Base-by-base conservation (phyloP, 345 rosid genomes). In the Erysimum cheiranthoides region DNA sequence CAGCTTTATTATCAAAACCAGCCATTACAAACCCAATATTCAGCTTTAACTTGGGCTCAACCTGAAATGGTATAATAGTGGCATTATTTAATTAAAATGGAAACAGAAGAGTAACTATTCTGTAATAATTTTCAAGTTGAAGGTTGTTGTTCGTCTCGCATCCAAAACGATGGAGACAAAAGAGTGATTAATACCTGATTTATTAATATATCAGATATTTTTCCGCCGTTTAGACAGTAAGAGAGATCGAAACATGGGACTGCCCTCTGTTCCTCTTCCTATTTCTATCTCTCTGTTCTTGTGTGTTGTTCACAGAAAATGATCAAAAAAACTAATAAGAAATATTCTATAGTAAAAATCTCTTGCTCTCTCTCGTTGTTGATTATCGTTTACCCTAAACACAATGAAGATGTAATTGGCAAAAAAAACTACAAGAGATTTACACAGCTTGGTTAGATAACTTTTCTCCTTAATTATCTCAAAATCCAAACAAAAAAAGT, bases 1-100 rank as follows among this genome's bases (percentile, higher is more conserved):
- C 84, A 53, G 78, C 79, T 65, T 79, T 84, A 65, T 86, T 87
- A 72, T 85, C 84, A 76, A 83, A 74, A 66, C 88, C 89, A 74
- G 85, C 80, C 96, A 93, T 89, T 69, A 65, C 8, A 34, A 53
- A 64, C 52, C 57, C 38, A 79, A 73, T 45, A 35, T 65, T 79
- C 30, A 73, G 64, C 68, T 66, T 38, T 10, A 43, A 28, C 72
- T 74, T 73, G 62, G 53, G 35, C 17, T 53, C 1, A 73, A 64
- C 66, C 66, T 73, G 30, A 43, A 65, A 54, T 43, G 47, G 31
- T 16, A 53, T 25, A 31, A 28, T 40, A 25, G 12, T 8, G 10
- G n/a, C n/a, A 68, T 52, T 5, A 42, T 3, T 32, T 58, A 21
- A 31, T n/a, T 8, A 31, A 56, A 18, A 32, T 21, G 4, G 45